Percentiles rank a stretch among this genome's conserved stretches.
Evolutionary conservation across 257 asterid species (phyloP).

Genomic region (Sherardia arvensis): DNA sequence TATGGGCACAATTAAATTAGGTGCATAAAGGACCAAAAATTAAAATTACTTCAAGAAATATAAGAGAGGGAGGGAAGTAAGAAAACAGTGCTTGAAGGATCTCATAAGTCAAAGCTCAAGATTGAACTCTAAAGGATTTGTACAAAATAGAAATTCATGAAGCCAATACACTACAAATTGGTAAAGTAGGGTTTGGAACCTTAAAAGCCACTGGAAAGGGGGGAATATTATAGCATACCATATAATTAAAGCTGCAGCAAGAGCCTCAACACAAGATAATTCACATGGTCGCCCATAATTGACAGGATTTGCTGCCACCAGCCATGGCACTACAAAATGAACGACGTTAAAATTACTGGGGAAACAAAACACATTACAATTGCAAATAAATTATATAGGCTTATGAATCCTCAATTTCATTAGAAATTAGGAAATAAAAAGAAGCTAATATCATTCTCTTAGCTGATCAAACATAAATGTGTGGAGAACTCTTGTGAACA

Average conservation of each 20-base stretch:
- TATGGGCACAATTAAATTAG: conserved; percentile 9
- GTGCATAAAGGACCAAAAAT: not conserved
- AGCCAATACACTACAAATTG: not conserved
- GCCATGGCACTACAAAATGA: conserved; percentile 75
- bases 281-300: conserved; percentile 94
- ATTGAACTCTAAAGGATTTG: not conserved
- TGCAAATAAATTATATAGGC: not conserved
- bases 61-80: too few relatives aligned
- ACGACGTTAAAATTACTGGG: not conserved
- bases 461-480: not conserved
- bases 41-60: not conserved
- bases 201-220: not conserved
- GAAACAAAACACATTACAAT: not conserved
- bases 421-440: not conserved
- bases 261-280: conserved; percentile 96
- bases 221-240: conserved; percentile 38
- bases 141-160: not conserved
- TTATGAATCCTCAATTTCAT: not conserved
- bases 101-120: not conserved
- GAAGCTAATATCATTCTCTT: not conserved
- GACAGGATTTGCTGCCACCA: conserved; percentile 99
- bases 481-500: not conserved
- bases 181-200: not conserved
- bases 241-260: conserved; percentile 88
- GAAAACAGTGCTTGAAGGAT: not conserved